phyloP scores from a whole-genome alignment of 2,329 filamentous ascomycete genomes.

The Aureobasidium sp. region DNA sequence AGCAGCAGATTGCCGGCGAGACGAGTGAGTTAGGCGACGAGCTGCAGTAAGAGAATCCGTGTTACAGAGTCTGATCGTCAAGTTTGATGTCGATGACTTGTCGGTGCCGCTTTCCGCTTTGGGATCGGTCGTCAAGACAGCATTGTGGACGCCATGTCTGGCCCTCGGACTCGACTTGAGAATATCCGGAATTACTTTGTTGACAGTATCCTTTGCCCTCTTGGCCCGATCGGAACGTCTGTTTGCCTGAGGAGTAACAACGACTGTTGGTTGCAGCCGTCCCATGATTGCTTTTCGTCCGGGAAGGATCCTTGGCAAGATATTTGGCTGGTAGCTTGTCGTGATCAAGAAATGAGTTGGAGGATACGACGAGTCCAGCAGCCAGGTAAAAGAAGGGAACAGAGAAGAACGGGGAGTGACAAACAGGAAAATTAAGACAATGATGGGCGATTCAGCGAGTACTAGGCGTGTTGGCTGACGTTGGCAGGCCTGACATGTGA shows the following conservation, averaged over 20 bases:
- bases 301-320: constrained; percentile 1
- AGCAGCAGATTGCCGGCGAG: constrained; percentile 13
- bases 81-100: constrained; percentile 4
- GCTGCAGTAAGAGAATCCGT: constrained; percentile 50
- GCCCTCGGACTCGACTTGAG: constrained; percentile 47
- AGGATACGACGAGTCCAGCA: background rate
- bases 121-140: constrained; percentile 41
- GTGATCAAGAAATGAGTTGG: background rate
- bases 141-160: constrained; percentile 44
- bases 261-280: constrained; percentile 15
- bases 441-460: constrained; percentile 8
- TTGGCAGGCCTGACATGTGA: constrained; percentile 10
- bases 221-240: constrained; percentile 36
- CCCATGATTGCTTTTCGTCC: constrained; percentile 14
- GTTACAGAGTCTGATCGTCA: constrained; percentile 38
- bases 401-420: background rate
- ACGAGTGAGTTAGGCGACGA: constrained; percentile 24
- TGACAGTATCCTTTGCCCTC: constrained; percentile 48
- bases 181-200: constrained; percentile 50
- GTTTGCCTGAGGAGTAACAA: constrained; percentile 16
- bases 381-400: background rate
- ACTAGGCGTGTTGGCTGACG: constrained; percentile 9
- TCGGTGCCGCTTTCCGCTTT: constrained; percentile 16
- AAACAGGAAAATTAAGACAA: constrained; percentile 11
- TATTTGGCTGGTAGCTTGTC: background rate